A percentile compares a stretch with the other conserved stretches of the same genome.
Evolutionary conservation across 805 yeast species (phyloP).

Genomic region (Myxozyma vanderwaltii): DNA sequence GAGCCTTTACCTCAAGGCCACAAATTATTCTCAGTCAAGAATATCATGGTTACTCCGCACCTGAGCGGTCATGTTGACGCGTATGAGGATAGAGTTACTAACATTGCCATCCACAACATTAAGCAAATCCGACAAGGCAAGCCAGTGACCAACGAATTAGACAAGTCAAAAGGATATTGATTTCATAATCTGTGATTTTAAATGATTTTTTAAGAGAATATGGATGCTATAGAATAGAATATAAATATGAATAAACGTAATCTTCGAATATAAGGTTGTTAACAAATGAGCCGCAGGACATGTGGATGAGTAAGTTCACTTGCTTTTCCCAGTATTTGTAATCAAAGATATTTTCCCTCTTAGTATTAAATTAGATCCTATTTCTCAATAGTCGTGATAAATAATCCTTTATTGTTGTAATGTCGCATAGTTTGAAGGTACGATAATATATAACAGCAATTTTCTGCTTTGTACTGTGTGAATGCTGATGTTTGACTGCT

Average conservation of each 20-base stretch:
- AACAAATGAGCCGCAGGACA: too few relatives aligned
- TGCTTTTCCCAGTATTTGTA: not conserved
- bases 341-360: not conserved
- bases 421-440: conserved; percentile 4
- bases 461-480: too few relatives aligned
- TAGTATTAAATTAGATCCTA: too few relatives aligned
- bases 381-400: too few relatives aligned
- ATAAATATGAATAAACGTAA: too few relatives aligned
- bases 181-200: not conserved
- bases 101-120: conserved; percentile 25
- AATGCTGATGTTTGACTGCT: not conserved
- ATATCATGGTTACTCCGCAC: conserved; percentile 33
- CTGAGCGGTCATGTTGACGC: conserved; percentile 27
- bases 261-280: too few relatives aligned
- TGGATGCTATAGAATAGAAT: not conserved
- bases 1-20: conserved; percentile 52
- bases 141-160: conserved; percentile 19
- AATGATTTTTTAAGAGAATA: too few relatives aligned
- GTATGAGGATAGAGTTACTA: conserved; percentile 27
- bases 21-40: conserved; percentile 33
- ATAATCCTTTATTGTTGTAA: not conserved
- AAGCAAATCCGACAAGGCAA: conserved; percentile 21
- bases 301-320: too few relatives aligned
- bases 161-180: conserved; percentile 27
- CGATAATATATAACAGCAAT: too few relatives aligned